A percentile compares a stretch with the other conserved stretches of the same genome.
phyloP scores from a whole-genome alignment of 2,329 filamentous ascomycete species.

The Trichoderma gracile region DNA sequence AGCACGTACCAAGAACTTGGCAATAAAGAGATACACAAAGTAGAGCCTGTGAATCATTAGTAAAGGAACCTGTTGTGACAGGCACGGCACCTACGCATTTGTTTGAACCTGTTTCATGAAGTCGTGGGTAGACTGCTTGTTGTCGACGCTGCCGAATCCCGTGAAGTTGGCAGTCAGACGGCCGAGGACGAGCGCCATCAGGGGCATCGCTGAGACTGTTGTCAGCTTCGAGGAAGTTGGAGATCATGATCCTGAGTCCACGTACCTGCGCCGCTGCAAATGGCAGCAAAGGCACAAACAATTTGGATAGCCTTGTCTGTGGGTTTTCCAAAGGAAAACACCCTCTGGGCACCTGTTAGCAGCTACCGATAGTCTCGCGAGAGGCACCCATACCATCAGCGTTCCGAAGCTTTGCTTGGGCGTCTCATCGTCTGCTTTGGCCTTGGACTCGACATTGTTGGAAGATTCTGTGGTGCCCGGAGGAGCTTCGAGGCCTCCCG shows the following conservation, averaged over 20 bases:
- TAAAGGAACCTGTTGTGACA: background rate
- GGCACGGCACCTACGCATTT: background rate
- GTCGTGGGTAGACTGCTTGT: background rate
- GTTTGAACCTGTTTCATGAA: conserved; percentile 8
- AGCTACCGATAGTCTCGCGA: background rate
- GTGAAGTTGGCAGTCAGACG: conserved; percentile 20
- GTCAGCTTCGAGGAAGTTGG: background rate
- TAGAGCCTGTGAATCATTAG: conserved; percentile 45
- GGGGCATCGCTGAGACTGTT: conserved; percentile 1
- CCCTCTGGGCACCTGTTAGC: background rate
- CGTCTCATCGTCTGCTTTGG: background rate
- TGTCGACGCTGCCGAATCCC: conserved; percentile 1
- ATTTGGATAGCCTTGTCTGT: background rate
- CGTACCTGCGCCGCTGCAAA: conserved; percentile 22
- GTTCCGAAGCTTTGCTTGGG: background rate
- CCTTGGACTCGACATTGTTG: background rate
- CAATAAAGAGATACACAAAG: conserved; percentile 60
- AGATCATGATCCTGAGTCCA: too few relatives aligned
- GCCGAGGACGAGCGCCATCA: conserved; percentile 19
- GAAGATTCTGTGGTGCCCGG: background rate
- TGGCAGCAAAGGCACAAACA: conserved; percentile 3
- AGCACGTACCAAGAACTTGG: conserved; percentile 53
- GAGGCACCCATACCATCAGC: background rate
- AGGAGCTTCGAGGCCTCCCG: background rate
- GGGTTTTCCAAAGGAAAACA: conserved; percentile 8